Percentiles rank a stretch among this genome's conserved stretches.
These are phyloP conservation scores for Alternaria consortialis DNA, from an alignment of 2,329 filamentous ascomycete genomes.

Conservation along the genomic window DNA sequence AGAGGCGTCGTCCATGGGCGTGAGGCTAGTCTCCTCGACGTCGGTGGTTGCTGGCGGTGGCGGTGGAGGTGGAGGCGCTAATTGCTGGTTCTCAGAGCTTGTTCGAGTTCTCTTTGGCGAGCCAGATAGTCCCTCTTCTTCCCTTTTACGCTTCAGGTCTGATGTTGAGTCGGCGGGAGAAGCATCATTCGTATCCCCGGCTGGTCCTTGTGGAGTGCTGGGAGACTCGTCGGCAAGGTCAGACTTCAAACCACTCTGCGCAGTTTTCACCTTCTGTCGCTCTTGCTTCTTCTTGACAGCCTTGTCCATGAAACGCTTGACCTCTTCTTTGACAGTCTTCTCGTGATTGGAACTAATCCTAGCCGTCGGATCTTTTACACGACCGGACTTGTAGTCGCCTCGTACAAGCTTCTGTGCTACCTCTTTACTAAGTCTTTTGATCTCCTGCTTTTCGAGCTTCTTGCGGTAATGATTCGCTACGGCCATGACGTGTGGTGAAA, in stretches of 20 bases:
- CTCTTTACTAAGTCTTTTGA: conserved; percentile 72
- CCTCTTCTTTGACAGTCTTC: conserved; percentile 83
- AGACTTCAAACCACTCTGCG: conserved; percentile 43
- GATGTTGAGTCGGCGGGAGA: conserved; percentile 40
- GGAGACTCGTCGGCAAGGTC: conserved; percentile 26
- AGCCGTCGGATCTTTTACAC: conserved; percentile 80
- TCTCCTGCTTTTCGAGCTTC: conserved; percentile 82
- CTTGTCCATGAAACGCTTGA: conserved; percentile 86
- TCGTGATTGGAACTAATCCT: conserved; percentile 79
- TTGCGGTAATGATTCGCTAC: conserved; percentile 87
- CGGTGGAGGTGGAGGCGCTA: conserved; percentile 55
- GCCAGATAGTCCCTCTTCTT: conserved; percentile 38
- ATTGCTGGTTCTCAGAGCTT: conserved; percentile 48
- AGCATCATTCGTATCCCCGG: conserved; percentile 12
- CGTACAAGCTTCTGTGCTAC: conserved; percentile 88
- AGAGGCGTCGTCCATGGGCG: conserved; percentile 36
- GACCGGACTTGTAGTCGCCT: conserved; percentile 88
- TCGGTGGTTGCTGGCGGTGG: conserved; percentile 44
- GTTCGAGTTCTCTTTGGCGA: conserved; percentile 48
- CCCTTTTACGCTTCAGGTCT: conserved; percentile 51
- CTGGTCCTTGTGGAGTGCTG: conserved; percentile 26
- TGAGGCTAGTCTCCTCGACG: conserved; percentile 36
- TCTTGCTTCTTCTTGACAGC: conserved; percentile 74
- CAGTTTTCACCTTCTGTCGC: conserved; percentile 68
- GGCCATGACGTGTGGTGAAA: conserved; percentile 84